Evolutionary conservation across 2,329 filamentous ascomycete genomes (phyloP), one percentile per base, ranked within the genome.

Genomic region (Colletotrichum eremochloae): DNA sequence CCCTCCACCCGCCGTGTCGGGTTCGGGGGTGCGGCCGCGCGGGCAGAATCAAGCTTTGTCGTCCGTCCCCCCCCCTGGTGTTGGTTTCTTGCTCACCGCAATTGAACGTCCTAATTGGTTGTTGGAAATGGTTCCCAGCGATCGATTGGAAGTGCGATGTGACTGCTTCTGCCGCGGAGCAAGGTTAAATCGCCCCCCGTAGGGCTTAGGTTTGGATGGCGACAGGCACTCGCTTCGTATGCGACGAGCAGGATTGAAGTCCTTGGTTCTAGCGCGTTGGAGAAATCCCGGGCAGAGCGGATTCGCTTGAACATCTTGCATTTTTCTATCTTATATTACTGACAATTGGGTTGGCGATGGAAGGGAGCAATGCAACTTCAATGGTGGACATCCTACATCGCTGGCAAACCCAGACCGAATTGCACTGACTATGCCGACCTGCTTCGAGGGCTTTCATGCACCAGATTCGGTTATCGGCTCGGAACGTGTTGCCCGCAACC

Each of bases 1-100:
- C 2, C 31, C 44, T 57, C 40, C 38, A n/a, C 44, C 48, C 64
- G 50, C 65, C 52, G 65, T 33, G 31, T 68, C 65, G 65, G 69
- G 38, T 63, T 44, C 52, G 58, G 65, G 44, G 56, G 24, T 24
- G 44, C 57, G 40, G 64, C 52, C 57, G 64, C 42, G 53, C 44
- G 53, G 33, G 31, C 68, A 42, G 68, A 71, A 71, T 67, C 64
- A 71, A 58, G 68, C 68, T 71, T 71, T 71, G 11, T 52, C n/a
- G 29, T 67, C 48, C 29, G 20, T 18, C 55, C 68, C 63, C 52
- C 29, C 29, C 48, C 68, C 58, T 68, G 68, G 44, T 53, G 66
- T 44, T 38, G 52, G 36, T 42, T 38, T n/a, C 44, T 24, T 24
- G 24, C 18, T n/a, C 29, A 31, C 20, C 42, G 52, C 57, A 44